phyloP scores from a whole-genome alignment of 2,329 filamentous ascomycete genomes.

The Ophiobolus disseminans region DNA sequence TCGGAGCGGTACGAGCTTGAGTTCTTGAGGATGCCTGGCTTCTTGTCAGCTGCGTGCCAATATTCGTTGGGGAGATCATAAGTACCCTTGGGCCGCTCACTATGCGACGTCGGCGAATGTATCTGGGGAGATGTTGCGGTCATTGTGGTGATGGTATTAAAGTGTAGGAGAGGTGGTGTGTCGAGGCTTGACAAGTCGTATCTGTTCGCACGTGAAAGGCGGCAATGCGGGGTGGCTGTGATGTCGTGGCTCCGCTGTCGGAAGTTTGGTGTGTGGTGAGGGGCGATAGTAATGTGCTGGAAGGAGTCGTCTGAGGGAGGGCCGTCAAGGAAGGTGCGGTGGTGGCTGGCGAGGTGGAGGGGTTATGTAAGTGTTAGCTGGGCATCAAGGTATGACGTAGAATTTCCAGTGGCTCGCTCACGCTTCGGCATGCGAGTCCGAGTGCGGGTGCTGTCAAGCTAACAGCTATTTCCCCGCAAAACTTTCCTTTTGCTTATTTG shows the following conservation, averaged over 20 bases:
- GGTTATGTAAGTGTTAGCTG: constrained; percentile 68
- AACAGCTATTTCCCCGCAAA: constrained; percentile 4
- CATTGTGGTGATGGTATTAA: constrained; percentile 31
- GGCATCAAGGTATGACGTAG: constrained; percentile 52
- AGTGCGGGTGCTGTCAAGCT: not conserved
- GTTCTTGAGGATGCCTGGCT: constrained; percentile 93
- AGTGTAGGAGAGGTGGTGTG: constrained; percentile 4
- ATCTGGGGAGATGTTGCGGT: constrained; percentile 44
- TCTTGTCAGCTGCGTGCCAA: constrained; percentile 20
- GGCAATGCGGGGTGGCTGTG: constrained; percentile 8
- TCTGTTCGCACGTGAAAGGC: constrained; percentile 22
- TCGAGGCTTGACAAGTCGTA: not conserved
- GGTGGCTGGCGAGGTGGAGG: not conserved
- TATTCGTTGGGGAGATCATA: constrained; percentile 14
- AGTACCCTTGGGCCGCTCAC: constrained; percentile 57
- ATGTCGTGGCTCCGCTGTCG: not conserved
- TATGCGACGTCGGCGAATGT: constrained; percentile 44
- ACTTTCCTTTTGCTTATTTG: not conserved
- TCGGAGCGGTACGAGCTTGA: constrained; percentile 68
- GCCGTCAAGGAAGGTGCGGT: not conserved
- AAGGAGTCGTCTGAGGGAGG: too few species aligned
- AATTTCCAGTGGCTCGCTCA: not conserved
- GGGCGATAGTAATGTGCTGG: not conserved
- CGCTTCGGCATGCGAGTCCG: not conserved
- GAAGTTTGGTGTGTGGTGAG: not conserved